Conservation (phyloP, 2,329 filamentous ascomycete genomes). For the Dactylella cylindrospora region DNA sequence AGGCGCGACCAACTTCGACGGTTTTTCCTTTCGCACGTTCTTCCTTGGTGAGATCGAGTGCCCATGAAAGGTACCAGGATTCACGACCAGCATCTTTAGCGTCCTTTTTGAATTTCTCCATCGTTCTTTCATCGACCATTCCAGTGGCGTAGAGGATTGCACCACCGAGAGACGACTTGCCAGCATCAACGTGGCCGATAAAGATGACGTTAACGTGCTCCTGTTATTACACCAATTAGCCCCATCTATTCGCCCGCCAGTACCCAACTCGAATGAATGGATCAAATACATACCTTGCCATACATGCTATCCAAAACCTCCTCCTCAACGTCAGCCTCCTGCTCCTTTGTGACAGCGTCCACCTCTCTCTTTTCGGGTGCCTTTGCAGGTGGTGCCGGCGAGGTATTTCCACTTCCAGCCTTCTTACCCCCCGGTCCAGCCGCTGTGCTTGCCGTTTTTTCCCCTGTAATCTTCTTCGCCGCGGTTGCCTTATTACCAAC, state of each 20-base stretch:
- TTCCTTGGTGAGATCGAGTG: constrained; percentile 93
- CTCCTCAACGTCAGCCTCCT: constrained; percentile 74
- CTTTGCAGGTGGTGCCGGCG: constrained; percentile 57
- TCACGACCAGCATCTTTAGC: constrained; percentile 95
- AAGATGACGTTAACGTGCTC: constrained; percentile 92
- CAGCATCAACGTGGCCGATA: constrained; percentile 96
- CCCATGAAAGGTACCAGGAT: constrained; percentile 99
- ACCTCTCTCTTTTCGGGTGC: constrained; percentile 61
- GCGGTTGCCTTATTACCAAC: constrained; percentile 82
- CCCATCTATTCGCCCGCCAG: neutral
- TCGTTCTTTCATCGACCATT: constrained; percentile 98
- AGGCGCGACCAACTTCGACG: constrained; percentile 91
- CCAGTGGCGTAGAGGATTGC: constrained; percentile 90
- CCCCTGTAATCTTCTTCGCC: constrained; percentile 74
- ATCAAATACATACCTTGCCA: constrained; percentile 68
- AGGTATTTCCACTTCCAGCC: constrained; percentile 80
- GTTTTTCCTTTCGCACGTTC: constrained; percentile 96
- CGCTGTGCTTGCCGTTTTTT: constrained; percentile 60
- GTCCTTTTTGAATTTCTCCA: constrained; percentile 97
- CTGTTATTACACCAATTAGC: constrained; percentile 48
- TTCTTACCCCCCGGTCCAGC: constrained; percentile 65
- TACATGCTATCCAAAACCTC: constrained; percentile 90
- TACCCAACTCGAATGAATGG: no score
- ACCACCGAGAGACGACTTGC: constrained; percentile 93
- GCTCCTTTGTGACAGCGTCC: constrained; percentile 76